Base-by-base conservation (phyloP, 1,139 yeast species). In the Suhomyces chickasaworum region DNA sequence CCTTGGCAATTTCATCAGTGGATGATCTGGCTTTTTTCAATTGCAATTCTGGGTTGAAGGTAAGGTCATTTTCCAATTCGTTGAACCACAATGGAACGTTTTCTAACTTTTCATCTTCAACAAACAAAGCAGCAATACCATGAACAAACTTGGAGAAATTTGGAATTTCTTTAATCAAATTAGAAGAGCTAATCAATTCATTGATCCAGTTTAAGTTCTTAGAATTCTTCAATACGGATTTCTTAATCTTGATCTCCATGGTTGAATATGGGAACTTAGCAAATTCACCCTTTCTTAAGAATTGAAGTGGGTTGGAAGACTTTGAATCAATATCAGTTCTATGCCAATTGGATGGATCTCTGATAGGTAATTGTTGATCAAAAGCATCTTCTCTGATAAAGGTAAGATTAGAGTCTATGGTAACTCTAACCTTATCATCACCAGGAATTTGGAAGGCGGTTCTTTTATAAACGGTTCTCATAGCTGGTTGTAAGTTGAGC, bases 371-470 rank as follows among this genome's bases (percentile, higher is more conserved):
- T 54, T 83, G 84, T 44, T 77, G 70, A 65, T 90, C 97, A 63
- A 91, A 86, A 0, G 93, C 69, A 65, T 93, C 98, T 66, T 93
- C 99, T 60, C 98, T 81, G 50, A 93, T 85, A 61, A 89, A 90
- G 43, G 85, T 66, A 50, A 93, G 81, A 63, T 93, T 93, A 10
- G 95, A 86, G 68, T 93, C 99, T 53, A 93, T 86, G 33, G 89
- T 84, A 50, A 91, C 84, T 64, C 97, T 83, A 40, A 91, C 85
- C 59, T 90, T 81, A 63, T 90, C 95, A 64, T 93, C 98, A 50
- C 98, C 98, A 1, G 99, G 99, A 56, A 93, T 91, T 72, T 93
- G 97, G 75, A 93, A 93, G 1, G 98, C 98, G 13, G 97, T 89
- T 66, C 99, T 81, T 38, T 89, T 88, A 68, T 89, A 90, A 38